Evolutionary conservation across 2,329 filamentous ascomycete genomes (phyloP).

Genomic region (Neofusicoccum umdonicola): DNA sequence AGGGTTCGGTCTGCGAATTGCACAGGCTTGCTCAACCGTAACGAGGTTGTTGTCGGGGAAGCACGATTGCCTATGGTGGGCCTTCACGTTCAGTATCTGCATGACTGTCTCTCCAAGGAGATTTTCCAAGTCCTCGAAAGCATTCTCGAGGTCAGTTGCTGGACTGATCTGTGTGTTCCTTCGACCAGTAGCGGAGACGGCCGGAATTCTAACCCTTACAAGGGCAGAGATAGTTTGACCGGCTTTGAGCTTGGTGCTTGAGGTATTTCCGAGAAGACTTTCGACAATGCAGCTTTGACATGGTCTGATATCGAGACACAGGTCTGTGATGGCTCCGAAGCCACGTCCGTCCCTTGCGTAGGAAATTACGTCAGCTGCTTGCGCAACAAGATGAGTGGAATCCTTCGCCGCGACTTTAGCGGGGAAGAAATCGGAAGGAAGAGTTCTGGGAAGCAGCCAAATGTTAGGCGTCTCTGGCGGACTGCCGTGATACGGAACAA

Average conservation of each 20-base stretch:
- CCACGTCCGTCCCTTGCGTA: slow-evolving; percentile 5
- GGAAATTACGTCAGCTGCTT: slow-evolving; percentile 4
- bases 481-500: slow-evolving; percentile 11
- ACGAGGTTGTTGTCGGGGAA: slow-evolving; percentile 31
- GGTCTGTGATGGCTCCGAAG: slow-evolving; percentile 17
- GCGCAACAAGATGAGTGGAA: not conserved
- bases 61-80: slow-evolving; percentile 34
- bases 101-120: slow-evolving; percentile 21
- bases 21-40: slow-evolving; percentile 27
- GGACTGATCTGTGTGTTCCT: not conserved
- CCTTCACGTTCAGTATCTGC: slow-evolving; percentile 24
- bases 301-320: slow-evolving; percentile 16
- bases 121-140: slow-evolving; percentile 21
- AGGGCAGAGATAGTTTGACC: slow-evolving; percentile 19
- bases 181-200: not conserved
- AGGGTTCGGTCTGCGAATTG: slow-evolving; percentile 29
- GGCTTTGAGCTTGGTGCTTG: slow-evolving; percentile 6
- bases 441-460: not conserved
- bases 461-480: not conserved
- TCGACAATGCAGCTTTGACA: slow-evolving; percentile 13
- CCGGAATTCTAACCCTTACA: slow-evolving; percentile 16
- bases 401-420: not conserved
- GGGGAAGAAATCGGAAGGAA: not conserved
- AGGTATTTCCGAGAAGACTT: slow-evolving; percentile 14
- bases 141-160: not conserved